Evolutionary conservation across 2,329 filamentous ascomycete species (phyloP).

Genomic region (Neospermospora avenae): DNA sequence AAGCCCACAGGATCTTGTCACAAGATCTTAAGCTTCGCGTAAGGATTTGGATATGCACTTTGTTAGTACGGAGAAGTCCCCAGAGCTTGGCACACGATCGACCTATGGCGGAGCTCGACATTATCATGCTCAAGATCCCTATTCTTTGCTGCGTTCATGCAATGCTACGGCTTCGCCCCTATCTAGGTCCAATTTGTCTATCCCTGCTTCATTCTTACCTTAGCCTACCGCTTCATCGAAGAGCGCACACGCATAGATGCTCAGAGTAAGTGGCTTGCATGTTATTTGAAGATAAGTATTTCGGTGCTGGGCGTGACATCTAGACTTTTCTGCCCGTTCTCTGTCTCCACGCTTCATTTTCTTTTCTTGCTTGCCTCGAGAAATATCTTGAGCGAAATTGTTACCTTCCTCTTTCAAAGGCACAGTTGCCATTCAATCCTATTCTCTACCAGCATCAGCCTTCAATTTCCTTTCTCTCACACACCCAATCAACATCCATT

Average conservation of each 20-base stretch:
- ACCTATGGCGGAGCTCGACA: background rate
- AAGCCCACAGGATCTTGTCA: slow-evolving; percentile 8
- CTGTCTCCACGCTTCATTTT: too few relatives aligned
- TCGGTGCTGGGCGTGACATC: background rate
- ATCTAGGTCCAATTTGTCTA: background rate
- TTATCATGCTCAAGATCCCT: background rate
- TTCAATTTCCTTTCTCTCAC: background rate
- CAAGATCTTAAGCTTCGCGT: background rate
- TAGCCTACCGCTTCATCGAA: background rate
- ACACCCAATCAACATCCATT: background rate
- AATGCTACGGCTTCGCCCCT: background rate
- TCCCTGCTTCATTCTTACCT: background rate
- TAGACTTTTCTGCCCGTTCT: too few relatives aligned
- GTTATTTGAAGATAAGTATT: background rate
- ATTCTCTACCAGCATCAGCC: background rate
- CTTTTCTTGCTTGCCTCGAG: too few relatives aligned
- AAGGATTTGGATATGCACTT: background rate
- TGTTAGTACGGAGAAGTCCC: background rate
- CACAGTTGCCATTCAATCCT: background rate
- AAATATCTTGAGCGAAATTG: background rate
- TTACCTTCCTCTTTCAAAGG: background rate
- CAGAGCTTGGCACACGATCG: background rate
- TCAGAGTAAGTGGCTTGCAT: background rate
- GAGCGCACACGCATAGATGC: background rate
- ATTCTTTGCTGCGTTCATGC: background rate